phyloP scores from a whole-genome alignment of 805 yeast species.

The Brettanomyces anomalus region DNA sequence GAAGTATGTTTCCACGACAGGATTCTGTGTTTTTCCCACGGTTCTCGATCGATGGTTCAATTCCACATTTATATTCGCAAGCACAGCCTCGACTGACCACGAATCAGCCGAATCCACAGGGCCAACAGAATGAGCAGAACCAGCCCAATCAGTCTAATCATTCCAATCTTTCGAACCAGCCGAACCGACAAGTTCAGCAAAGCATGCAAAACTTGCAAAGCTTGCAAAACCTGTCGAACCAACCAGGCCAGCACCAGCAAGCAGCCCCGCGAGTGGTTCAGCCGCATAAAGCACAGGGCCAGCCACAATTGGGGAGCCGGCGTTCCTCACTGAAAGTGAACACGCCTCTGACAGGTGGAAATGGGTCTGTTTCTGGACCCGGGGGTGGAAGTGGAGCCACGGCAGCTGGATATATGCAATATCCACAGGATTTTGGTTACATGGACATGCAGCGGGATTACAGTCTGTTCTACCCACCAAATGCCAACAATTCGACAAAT shows the following conservation, averaged over 20 bases:
- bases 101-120: not conserved
- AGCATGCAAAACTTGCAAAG: too few species aligned
- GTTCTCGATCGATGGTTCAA: slow-evolving; percentile 18
- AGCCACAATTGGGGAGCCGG: not conserved
- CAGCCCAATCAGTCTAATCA: not conserved
- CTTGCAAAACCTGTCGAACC: too few species aligned
- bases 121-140: not conserved
- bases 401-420: not conserved
- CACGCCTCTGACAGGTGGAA: too few species aligned
- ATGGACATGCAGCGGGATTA: slow-evolving; percentile 3
- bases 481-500: not conserved
- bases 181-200: too few species aligned
- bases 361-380: too few species aligned
- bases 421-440: slow-evolving; percentile 2
- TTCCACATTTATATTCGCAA: not conserved
- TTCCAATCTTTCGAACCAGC: too few species aligned
- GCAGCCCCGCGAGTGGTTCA: too few species aligned
- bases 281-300: not conserved
- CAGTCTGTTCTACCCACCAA: not conserved
- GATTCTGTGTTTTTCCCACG: slow-evolving; percentile 23
- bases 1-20: slow-evolving; percentile 17
- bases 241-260: too few species aligned
- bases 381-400: too few species aligned
- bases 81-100: not conserved
- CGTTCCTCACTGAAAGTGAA: too few species aligned